phyloP scores from a whole-genome alignment of 108 stramenopile species.

The Discostella pseudostelligera region DNA sequence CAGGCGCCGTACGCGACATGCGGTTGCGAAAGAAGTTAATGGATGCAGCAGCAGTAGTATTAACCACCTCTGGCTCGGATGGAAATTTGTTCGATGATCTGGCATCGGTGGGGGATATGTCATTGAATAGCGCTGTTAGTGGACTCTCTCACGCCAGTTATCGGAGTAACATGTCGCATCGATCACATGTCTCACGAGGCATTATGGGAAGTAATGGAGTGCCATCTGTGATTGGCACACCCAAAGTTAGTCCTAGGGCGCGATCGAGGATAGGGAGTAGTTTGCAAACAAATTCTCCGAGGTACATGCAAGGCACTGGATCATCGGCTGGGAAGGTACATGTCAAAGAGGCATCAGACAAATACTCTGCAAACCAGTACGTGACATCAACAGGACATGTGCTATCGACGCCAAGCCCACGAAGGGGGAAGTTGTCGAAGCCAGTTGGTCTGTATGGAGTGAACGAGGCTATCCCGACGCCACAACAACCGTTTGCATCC shows the following conservation, averaged over 20 bases:
- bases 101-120: slow-evolving; percentile 37
- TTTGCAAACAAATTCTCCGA: slow-evolving; percentile 9
- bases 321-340: slow-evolving; percentile 10
- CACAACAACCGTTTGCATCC: slow-evolving; percentile 36
- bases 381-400: slow-evolving; percentile 40
- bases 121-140: slow-evolving; percentile 48
- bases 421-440: slow-evolving; percentile 5
- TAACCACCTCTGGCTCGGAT: slow-evolving; percentile 14
- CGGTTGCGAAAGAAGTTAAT: slow-evolving; percentile 58
- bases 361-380: slow-evolving; percentile 35
- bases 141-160: slow-evolving; percentile 29
- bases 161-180: slow-evolving; percentile 32
- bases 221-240: slow-evolving; percentile 33
- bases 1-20: slow-evolving; percentile 48
- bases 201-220: slow-evolving; percentile 11
- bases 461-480: background rate
- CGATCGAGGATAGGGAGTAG: slow-evolving; percentile 13
- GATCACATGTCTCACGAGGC: slow-evolving; percentile 36
- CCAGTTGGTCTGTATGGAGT: background rate
- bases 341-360: slow-evolving; percentile 14
- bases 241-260: slow-evolving; percentile 19
- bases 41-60: slow-evolving; percentile 25
- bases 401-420: slow-evolving; percentile 33
- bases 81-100: slow-evolving; percentile 45
- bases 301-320: slow-evolving; percentile 22